These are phyloP conservation scores for Claviceps spartinae DNA, from an alignment of 2,329 filamentous ascomycete genomes.

Conservation along the genomic window DNA sequence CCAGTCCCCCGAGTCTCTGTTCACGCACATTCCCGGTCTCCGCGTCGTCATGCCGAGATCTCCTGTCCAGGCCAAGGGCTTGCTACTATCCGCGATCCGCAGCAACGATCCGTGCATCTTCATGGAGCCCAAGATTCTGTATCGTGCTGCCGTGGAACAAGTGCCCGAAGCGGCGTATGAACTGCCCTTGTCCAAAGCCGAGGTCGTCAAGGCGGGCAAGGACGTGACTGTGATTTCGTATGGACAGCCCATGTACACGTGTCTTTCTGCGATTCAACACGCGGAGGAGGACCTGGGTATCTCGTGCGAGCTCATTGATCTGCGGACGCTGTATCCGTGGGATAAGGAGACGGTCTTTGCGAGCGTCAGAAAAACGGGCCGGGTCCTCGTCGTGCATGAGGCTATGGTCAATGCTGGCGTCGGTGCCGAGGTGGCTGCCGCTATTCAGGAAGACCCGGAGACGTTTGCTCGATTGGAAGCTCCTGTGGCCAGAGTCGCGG, in stretches of 20 bases:
- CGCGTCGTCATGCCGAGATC: conserved; percentile 77
- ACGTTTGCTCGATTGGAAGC: conserved; percentile 77
- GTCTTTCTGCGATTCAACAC: conserved; percentile 59
- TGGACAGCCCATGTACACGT: conserved; percentile 78
- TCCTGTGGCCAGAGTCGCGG: conserved; percentile 70
- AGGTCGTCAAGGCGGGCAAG: conserved; percentile 66
- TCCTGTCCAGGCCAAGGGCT: conserved; percentile 76
- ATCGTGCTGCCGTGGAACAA: conserved; percentile 82
- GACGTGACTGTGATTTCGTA: conserved; percentile 80
- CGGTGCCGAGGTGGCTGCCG: conserved; percentile 77
- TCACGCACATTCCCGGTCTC: conserved; percentile 76
- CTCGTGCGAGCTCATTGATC: conserved; percentile 72
- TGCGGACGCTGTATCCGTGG: conserved; percentile 85
- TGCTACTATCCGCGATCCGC: conserved; percentile 64
- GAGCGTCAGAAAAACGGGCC: conserved; percentile 76
- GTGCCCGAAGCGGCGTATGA: conserved; percentile 70
- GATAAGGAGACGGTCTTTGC: conserved; percentile 67
- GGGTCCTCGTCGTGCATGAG: conserved; percentile 82
- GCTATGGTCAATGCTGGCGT: conserved; percentile 83
- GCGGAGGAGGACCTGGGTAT: conserved; percentile 63
- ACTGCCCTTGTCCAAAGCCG: conserved; percentile 76
- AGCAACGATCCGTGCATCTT: conserved; percentile 81
- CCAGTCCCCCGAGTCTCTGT: conserved; percentile 78
- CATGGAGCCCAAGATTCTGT: conserved; percentile 88
- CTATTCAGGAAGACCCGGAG: conserved; percentile 62